These are phyloP conservation scores for Talaromyces ruber DNA, from an alignment of 495 filamentous ascomycete species.

Conservation along the genomic window DNA sequence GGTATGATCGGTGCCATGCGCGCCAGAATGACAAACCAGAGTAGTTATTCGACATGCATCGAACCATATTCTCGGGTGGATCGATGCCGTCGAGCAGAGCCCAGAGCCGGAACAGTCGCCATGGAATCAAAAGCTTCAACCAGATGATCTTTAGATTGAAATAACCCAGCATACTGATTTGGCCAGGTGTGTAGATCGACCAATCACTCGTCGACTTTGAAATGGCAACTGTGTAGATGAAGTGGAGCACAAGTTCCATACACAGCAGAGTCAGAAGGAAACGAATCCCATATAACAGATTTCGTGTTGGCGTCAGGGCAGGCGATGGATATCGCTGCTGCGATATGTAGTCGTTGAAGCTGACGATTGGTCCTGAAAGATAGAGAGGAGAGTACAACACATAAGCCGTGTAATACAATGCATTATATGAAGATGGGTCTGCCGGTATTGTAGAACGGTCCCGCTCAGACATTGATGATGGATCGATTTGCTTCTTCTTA, in stretches of 20 bases:
- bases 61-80: constrained; percentile 96
- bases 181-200: constrained; percentile 76
- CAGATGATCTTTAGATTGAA: constrained; percentile 98
- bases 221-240: constrained; percentile 89
- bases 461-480: constrained; percentile 71
- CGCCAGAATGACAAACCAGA: constrained; percentile 92
- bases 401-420: constrained; percentile 85
- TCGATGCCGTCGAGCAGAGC: constrained; percentile 82
- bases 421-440: constrained; percentile 54
- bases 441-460: constrained; percentile 77
- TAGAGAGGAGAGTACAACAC: constrained; percentile 88
- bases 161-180: constrained; percentile 85
- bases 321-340: constrained; percentile 67
- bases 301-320: constrained; percentile 58
- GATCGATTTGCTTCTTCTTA: constrained; percentile 98
- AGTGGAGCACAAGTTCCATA: constrained; percentile 94
- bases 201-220: constrained; percentile 71
- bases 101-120: constrained; percentile 98
- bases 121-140: constrained; percentile 94
- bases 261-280: constrained; percentile 71
- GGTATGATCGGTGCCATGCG: constrained; percentile 88
- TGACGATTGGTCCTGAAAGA: constrained; percentile 84
- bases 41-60: constrained; percentile 94
- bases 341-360: constrained; percentile 96
- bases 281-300: constrained; percentile 72